These are phyloP conservation scores for Bipolaris victoriae DNA, from an alignment of 2,329 filamentous ascomycete species.

Conservation along the genomic window DNA sequence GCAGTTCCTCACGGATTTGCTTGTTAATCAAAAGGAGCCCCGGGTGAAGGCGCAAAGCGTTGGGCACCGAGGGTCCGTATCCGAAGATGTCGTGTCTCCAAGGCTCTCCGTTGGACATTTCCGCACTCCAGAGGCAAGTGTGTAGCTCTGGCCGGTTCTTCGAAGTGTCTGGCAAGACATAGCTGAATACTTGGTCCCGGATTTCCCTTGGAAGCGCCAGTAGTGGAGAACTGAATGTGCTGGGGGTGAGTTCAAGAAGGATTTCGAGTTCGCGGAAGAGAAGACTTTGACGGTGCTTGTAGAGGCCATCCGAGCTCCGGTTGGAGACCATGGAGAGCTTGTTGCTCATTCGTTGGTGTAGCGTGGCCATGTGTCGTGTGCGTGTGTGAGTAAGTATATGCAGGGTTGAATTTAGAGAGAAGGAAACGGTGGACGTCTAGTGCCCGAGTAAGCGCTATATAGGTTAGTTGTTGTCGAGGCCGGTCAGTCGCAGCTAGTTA, in stretches of 20 bases:
- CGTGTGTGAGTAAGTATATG: not conserved
- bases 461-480: not conserved
- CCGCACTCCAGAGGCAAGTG: conserved; percentile 45
- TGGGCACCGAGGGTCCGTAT: conserved; percentile 36
- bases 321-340: conserved; percentile 35
- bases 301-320: conserved; percentile 34
- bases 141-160: conserved; percentile 38
- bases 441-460: conserved; percentile 7
- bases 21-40: conserved; percentile 39
- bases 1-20: conserved; percentile 39
- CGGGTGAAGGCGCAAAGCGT: conserved; percentile 27
- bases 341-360: conserved; percentile 24
- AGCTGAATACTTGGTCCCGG: conserved; percentile 34
- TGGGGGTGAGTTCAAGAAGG: conserved; percentile 43
- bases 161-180: conserved; percentile 32
- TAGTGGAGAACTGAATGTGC: conserved; percentile 40
- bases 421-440: conserved; percentile 1
- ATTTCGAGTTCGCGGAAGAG: conserved; percentile 44
- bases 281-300: conserved; percentile 40
- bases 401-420: conserved; percentile 1
- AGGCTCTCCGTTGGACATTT: conserved; percentile 42
- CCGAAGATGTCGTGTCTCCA: conserved; percentile 45
- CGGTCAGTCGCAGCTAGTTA: not conserved
- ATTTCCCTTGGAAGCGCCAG: conserved; percentile 41
- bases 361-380: conserved; percentile 17